phyloP scores from a whole-genome alignment of 495 filamentous ascomycete genomes.

The Bacidia rubella region DNA sequence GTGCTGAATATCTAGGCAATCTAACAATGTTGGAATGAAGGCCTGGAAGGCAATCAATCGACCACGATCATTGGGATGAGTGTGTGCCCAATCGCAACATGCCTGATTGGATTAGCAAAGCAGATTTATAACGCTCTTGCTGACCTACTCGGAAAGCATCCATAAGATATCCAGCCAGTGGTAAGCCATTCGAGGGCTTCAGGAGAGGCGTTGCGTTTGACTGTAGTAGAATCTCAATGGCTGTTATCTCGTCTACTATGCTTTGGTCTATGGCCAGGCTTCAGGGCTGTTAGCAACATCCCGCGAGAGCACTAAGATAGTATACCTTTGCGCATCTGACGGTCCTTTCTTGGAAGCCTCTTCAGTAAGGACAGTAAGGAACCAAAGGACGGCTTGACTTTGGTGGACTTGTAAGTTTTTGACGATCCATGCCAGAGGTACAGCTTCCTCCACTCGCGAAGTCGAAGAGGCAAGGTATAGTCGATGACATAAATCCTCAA shows the following conservation, averaged over 20 bases:
- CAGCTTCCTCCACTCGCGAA: background rate
- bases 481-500: conserved; percentile 47
- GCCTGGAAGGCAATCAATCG: background rate
- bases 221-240: background rate
- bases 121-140: background rate
- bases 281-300: background rate
- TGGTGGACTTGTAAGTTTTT: background rate
- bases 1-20: background rate
- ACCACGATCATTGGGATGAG: background rate
- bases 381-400: conserved; percentile 48
- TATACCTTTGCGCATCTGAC: background rate
- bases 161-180: too few relatives aligned
- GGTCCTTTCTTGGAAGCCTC: conserved; percentile 46
- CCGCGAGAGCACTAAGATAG: too few relatives aligned
- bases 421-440: conserved; percentile 31
- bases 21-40: background rate
- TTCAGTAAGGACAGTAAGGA: conserved; percentile 58
- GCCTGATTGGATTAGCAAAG: background rate
- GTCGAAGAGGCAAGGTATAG: background rate
- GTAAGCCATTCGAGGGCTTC: background rate
- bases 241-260: background rate
- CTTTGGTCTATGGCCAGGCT: background rate
- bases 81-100: background rate
- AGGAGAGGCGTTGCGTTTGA: background rate
- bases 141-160: background rate